These are phyloP conservation scores for Apiospora pterosperma DNA, from an alignment of 2,329 filamentous ascomycete genomes.

Conservation along the genomic window DNA sequence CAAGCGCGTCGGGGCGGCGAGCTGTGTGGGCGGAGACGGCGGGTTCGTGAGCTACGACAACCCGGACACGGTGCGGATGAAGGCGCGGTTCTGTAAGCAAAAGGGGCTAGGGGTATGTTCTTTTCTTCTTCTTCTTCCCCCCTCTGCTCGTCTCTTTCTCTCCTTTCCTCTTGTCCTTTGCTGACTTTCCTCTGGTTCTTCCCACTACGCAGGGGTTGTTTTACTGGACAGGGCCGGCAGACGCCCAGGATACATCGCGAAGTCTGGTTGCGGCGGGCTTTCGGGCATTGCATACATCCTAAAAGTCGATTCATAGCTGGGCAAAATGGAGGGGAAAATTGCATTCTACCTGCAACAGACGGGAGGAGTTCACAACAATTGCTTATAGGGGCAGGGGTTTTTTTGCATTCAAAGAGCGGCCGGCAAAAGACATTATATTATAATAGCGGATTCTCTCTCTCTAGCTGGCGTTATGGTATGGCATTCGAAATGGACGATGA, in stretches of 20 bases:
- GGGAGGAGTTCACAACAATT: too few species aligned
- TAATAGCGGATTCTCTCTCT: too few species aligned
- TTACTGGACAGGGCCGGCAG: constrained; percentile 77
- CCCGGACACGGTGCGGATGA: constrained; percentile 69
- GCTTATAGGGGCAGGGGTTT: too few species aligned
- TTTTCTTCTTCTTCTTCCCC: not conserved
- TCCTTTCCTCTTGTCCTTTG: constrained; percentile 8
- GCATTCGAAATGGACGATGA: too few species aligned
- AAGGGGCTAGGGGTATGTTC: constrained; percentile 61
- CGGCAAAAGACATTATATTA: too few species aligned
- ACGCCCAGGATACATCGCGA: constrained; percentile 55
- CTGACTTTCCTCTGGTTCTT: not conserved
- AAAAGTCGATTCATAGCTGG: constrained; percentile 3
- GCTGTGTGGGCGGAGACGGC: constrained; percentile 68
- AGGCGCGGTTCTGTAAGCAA: constrained; percentile 70
- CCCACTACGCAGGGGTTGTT: constrained; percentile 77
- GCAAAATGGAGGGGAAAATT: not conserved
- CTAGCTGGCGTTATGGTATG: too few species aligned
- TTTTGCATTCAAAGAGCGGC: too few species aligned
- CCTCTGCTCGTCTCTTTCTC: constrained; percentile 3
- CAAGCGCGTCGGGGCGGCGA: constrained; percentile 64
- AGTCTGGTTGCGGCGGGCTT: constrained; percentile 59
- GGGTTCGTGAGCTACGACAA: constrained; percentile 82
- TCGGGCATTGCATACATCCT: constrained; percentile 50
- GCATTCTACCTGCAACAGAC: not conserved